Evolutionary conservation across 192 early-diverging fungal species (phyloP), one percentile per base, ranked within the genome.

Genomic region (Paraglomus brasilianum): DNA sequence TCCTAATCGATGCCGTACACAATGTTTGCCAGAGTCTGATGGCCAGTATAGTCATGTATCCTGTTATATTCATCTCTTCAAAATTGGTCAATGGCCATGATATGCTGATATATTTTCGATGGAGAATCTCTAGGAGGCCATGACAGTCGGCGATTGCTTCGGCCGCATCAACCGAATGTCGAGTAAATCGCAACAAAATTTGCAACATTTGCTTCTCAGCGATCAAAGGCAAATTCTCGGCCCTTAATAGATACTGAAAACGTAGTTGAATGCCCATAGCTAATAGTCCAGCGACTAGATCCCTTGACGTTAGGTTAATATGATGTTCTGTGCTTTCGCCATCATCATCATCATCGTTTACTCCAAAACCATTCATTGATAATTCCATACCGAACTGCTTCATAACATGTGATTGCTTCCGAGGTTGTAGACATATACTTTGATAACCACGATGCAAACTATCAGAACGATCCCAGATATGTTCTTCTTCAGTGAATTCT

Each of bases 191-290:
- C 8, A 79, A 59, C 14, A 87, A 51, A n/a, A 86, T 82, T 24
- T 72, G 57, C 8, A 88, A 17, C 4, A 89, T 65, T 52, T 78
- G 81, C 8, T 73, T 59, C 8, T 79, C 76, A 1, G 81, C 71
- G 36, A 48, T 50, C 0, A 64, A 46, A 44, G 81, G 70, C 5
- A 78, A 74, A 24, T 75, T 74, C 6, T 71, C 60, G 8, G 72
- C 70, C 1, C 76, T 76, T 14, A 91, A 50, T 5, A 91, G 69
- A 66, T 87, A 91, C 5, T 77, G 71, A 15, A 89, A 49, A 24
- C 88, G 80, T 21, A 77, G 72, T 14, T 87, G 58, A 36, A 91
- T 73, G 62, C 86, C 77, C 77, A 87, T 89, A n/a, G 72, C 61
- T 8, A 91, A 52, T n/a, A 91, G 60, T 19, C 84, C 89, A 17